Percentiles rank a stretch among this genome's conserved stretches.
These are phyloP conservation scores for Metarhizium sp. DNA, from an alignment of 2,329 filamentous ascomycete genomes.

Conservation along the genomic window DNA sequence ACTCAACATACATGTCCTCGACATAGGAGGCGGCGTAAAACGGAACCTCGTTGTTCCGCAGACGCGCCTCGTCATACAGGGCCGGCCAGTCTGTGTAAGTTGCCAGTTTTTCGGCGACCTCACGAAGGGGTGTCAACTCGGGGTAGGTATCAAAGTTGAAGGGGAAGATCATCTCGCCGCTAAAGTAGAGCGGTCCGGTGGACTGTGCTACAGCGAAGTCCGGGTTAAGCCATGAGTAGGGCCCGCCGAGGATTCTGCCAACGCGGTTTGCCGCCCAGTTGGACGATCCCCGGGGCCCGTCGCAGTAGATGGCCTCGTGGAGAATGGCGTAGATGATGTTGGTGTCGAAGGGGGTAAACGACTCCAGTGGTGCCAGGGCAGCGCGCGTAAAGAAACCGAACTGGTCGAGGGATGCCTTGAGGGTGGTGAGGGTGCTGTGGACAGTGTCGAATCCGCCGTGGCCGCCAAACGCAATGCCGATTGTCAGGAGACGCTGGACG, in stretches of 20 bases:
- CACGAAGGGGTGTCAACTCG: conserved; percentile 60
- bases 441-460: conserved; percentile 68
- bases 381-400: conserved; percentile 69
- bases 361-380: conserved; percentile 60
- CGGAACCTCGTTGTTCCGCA: conserved; percentile 70
- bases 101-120: conserved; percentile 64
- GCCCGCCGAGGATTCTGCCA: conserved; percentile 31
- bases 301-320: conserved; percentile 83
- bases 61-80: conserved; percentile 66
- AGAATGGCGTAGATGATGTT: conserved; percentile 77
- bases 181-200: conserved; percentile 59
- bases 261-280: conserved; percentile 68
- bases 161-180: conserved; percentile 86
- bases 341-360: conserved; percentile 59
- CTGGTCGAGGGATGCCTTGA: conserved; percentile 62
- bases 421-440: conserved; percentile 64
- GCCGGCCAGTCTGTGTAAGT: conserved; percentile 58
- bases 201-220: conserved; percentile 16
- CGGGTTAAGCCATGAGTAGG: conserved; percentile 41
- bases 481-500: conserved; percentile 61
- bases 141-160: conserved; percentile 75
- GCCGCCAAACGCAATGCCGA: conserved; percentile 70
- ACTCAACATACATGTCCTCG: conserved; percentile 91
- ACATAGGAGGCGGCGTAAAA: conserved; percentile 77
- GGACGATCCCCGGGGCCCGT: conserved; percentile 51